Evolutionary conservation across 495 filamentous ascomycete species (phyloP), one percentile per base, ranked within the genome.

Genomic region (Tuber umbilicatum): DNA sequence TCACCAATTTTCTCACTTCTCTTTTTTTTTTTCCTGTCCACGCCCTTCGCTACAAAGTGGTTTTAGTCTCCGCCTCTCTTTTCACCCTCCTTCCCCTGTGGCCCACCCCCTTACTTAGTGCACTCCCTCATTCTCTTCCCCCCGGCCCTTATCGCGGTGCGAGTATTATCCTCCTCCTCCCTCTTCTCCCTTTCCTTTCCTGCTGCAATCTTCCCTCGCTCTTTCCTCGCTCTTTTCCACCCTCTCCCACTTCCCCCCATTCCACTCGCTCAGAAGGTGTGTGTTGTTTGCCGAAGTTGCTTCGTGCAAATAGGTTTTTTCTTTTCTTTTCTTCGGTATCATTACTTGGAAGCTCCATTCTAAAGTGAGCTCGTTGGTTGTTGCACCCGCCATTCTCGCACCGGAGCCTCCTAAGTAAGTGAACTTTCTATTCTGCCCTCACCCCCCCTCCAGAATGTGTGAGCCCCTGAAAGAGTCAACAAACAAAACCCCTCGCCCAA

Each of bases 1-100:
- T n/a, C n/a, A n/a, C 83, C 81, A 60, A 79, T 82, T 81, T 73
- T 82, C 83, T 73, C 72, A 50, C 60, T 50, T 77, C 78, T 39
- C 75, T 74, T 72, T 64, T 76, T 72, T 68, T 70, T 73, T 74
- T 76, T 72, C 74, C 82, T 75, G 60, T 82, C 82, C 76, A 80
- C 82, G 68, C 41, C 39, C 70, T 14, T 73, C 35, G 27, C 69
- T 72, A 47, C 73, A 64, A 64, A 73, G 69, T 80, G 82, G 82
- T 79, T 75, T 55, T 55, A 55, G 47, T 55, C 79, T 78, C 76
- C 75, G 39, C 74, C 73, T 64, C 70, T 77, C 70, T 77, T 81
- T 74, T 74, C 38, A 70, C 70, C 73, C 76, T 79, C 73, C 71
- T 72, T 73, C 73, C 74, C 76, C 78, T 80, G 69, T 74, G 68